Evolutionary conservation across 768 basidiomycete genomes (phyloP).

Genomic region (Trametes gibbosa): DNA sequence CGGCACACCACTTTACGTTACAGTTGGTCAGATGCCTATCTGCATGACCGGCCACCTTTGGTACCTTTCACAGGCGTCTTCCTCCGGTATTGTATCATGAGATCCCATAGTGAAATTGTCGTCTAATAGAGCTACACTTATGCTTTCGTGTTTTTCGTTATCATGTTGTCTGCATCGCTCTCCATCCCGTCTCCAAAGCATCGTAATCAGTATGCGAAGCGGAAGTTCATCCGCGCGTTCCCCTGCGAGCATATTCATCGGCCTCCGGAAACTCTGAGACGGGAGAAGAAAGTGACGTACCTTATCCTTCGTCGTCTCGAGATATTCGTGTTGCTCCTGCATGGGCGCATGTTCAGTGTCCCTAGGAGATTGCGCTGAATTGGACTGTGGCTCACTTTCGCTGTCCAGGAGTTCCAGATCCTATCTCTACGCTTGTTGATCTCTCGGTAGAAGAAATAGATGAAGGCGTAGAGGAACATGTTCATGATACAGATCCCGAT

Average conservation of each 20-base stretch:
- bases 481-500: conserved; percentile 55
- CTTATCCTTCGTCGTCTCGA: conserved; percentile 55
- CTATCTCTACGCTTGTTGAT: conserved; percentile 48
- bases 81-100: neutral
- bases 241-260: conserved; percentile 31
- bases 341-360: neutral
- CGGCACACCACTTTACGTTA: neutral
- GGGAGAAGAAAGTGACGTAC: neutral
- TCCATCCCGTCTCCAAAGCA: neutral
- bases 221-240: conserved; percentile 59
- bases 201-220: conserved; percentile 52
- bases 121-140: conserved; percentile 4
- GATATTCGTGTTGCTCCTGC: conserved; percentile 58
- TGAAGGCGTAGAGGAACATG: conserved; percentile 48
- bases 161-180: neutral
- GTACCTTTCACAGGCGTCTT: neutral
- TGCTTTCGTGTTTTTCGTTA: neutral
- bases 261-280: no score
- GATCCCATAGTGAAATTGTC: neutral
- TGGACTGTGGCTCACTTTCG: conserved; percentile 27
- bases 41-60: neutral
- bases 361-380: no score
- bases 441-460: conserved; percentile 54
- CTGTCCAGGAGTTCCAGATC: conserved; percentile 50
- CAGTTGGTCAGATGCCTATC: neutral